Evolutionary conservation across 805 yeast species (phyloP), one percentile per base, ranked within the genome.

Genomic region (Saccharomycopsis olivae): DNA sequence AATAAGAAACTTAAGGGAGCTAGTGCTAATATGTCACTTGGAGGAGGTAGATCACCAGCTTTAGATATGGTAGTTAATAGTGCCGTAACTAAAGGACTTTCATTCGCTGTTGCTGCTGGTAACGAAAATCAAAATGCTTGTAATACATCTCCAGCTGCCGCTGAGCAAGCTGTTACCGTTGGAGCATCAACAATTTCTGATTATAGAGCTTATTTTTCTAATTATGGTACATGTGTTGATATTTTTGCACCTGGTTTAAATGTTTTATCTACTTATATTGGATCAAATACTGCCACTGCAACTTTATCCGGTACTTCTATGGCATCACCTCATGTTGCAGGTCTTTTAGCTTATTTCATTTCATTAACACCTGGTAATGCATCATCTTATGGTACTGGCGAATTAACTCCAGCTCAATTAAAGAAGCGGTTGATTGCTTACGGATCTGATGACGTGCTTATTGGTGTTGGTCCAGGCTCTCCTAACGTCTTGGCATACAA

Each of bases 291-390:
- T 39, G 83, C 87, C 32, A 80, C 89, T 50, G 87, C 92, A 33
- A 74, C 84, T 29, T 68, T 83, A 58, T 82, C 95, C 29, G 98
- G 98, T 63, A 89, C 96, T 9, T 89, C 97, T 13, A 89, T 89
- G 98, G 96, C 97, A 17, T 82, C 96, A 29, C 97, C 98, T 34
- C 96, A 87, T 56, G 88, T 88, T 51, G 79, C 87, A 45, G 98
- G 98, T 52, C 69, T 89, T 59, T 75, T 87, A 55, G 73, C 95
- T 6, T 89, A 89, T 70, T 89, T 75, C 65, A 66, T 88, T 57
- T 80, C 95, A 5, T 72, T 87, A 60, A 85, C 82, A 64, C 94
- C 95, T 50, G 80, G 72, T 33, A 59, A 75, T 11, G 73, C 68
- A 36, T 78, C 87, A 38, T 75, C 73, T 56, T 82, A 71, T 23